Percentiles rank a stretch among this genome's conserved stretches.
Evolutionary conservation across 2,329 filamentous ascomycete species (phyloP).

Genomic region (Rutstroemia sp.): DNA sequence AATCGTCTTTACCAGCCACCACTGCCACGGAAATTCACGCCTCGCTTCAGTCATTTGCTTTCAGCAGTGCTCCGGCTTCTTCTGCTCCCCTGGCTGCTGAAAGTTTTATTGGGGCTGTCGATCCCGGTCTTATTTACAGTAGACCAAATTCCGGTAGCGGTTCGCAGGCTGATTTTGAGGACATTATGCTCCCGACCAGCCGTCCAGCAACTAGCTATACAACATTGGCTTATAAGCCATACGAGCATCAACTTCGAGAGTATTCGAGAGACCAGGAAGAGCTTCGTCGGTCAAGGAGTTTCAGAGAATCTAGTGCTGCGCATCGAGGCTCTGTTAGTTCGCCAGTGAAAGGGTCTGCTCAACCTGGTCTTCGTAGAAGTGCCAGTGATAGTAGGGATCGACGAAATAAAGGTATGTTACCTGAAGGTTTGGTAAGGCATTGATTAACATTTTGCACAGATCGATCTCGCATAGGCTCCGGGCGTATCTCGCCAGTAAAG

Average conservation of each 20-base stretch:
- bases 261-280: constrained; percentile 27
- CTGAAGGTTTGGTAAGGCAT: not conserved
- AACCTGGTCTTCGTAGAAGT: constrained; percentile 23
- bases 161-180: constrained; percentile 18
- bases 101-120: constrained; percentile 42
- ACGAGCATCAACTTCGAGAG: constrained; percentile 28
- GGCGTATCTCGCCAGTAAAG: constrained; percentile 43
- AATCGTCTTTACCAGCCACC: constrained; percentile 16
- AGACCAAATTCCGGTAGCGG: constrained; percentile 26
- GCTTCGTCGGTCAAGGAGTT: constrained; percentile 21
- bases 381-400: constrained; percentile 25
- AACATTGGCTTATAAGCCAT: constrained; percentile 23
- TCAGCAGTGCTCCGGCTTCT: constrained; percentile 31
- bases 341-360: constrained; percentile 24
- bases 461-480: constrained; percentile 18
- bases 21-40: constrained; percentile 32
- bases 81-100: constrained; percentile 46
- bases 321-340: constrained; percentile 25
- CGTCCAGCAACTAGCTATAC: constrained; percentile 25
- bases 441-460: constrained; percentile 16
- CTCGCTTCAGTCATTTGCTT: constrained; percentile 34
- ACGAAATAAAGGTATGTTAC: constrained; percentile 18
- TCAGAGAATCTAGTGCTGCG: constrained; percentile 17
- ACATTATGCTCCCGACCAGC: constrained; percentile 20
- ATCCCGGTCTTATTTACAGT: constrained; percentile 53